Evolutionary conservation across 192 early-diverging fungal species (phyloP), one percentile per base, ranked within the genome.

Genomic region (Linnemannia exigua): DNA sequence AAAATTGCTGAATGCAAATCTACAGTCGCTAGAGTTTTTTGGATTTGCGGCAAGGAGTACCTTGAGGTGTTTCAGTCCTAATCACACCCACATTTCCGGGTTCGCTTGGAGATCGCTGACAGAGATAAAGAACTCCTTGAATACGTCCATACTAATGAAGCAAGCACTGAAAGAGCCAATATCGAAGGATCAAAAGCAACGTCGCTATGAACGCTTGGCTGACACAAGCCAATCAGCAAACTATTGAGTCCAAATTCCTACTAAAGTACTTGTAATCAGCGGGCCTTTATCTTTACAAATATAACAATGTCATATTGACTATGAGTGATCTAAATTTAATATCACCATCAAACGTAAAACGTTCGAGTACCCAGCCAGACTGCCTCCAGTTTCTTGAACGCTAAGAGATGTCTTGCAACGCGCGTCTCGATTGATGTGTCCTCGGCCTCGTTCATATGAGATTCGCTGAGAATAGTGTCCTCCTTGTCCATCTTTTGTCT

Each of bases 341-440:
- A 25, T 1, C 5, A 17, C 22, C 22, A 54, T 54, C 52, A 67
- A 37, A 38, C 69, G 1, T 70, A 74, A 35, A 31, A 46, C 20
- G 75, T 77, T 28, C 75, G 75, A 36, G 75, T 77, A 22, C 66
- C 67, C 67, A 77, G 75, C 75, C 75, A 77, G 31, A 77, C 75
- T 69, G 20, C 16, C 17, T 68, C 0, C 67, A 77, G 52, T n/a
- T 77, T 31, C 5, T 67, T 19, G 37, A 77, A 77, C 48, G 25
- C 35, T 46, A 68, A 38, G 67, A 77, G 75, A 37, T 51, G 47
- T 38, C 67, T 48, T 77, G 75, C 67, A 41, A 77, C 66, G 37
- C 75, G 75, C 33, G 44, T 35, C 67, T 67, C 75, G 31, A 77
- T 77, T 20, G 41, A 44, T 44, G 41, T 6, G 9, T 44, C 41